Evolutionary conservation across 441 rosid genomes (phyloP).

Genomic region (Adansonia gregorii): DNA sequence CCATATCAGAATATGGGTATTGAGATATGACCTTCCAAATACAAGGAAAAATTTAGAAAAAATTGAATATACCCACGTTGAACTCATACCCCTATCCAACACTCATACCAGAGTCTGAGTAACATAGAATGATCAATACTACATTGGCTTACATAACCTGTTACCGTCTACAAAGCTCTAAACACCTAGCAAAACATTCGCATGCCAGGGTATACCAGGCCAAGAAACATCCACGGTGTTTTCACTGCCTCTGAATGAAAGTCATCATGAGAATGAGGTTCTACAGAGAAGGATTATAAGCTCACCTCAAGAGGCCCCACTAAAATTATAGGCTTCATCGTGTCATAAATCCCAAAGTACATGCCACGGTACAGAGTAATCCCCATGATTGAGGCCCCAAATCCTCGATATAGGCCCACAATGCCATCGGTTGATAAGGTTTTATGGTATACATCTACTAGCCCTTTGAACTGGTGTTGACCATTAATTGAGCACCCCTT

Average conservation of each 20-base stretch:
- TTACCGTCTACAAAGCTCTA: not conserved
- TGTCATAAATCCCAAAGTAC: conserved; percentile 93
- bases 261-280: not conserved
- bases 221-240: not conserved
- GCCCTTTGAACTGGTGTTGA: conserved; percentile 72
- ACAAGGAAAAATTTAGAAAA: no score
- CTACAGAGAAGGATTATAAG: conserved; percentile 2
- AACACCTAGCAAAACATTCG: not conserved
- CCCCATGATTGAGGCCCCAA: conserved; percentile 85
- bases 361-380: conserved; percentile 88
- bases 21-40: no score
- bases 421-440: conserved; percentile 74
- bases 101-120: no score
- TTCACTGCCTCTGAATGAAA: not conserved
- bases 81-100: no score
- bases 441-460: conserved; percentile 76
- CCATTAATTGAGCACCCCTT: conserved; percentile 53
- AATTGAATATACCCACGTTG: no score
- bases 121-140: not conserved
- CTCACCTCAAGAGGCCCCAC: conserved; percentile 86
- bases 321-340: conserved; percentile 77
- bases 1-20: no score
- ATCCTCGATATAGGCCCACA: conserved; percentile 80
- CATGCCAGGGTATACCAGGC: not conserved
- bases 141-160: not conserved